Evolutionary conservation across 805 yeast species (phyloP).

Genomic region (Crinitomyces ghanaensis): DNA sequence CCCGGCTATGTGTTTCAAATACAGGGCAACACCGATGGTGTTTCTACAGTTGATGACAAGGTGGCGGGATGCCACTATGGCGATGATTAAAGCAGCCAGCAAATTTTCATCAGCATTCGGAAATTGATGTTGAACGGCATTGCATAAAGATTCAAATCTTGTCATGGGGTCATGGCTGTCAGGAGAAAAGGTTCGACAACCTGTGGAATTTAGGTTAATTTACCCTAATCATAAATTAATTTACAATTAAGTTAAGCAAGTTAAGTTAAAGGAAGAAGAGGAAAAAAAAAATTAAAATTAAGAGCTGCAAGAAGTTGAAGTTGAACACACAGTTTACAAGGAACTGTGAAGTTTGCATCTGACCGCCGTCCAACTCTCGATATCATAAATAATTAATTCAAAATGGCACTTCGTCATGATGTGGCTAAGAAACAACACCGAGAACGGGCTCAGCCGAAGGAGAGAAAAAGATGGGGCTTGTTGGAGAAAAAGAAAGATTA

Average conservation of each 20-base stretch:
- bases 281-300: conserved; percentile 2
- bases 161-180: no score
- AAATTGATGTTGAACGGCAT: conserved; percentile 2
- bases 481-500: conserved; percentile 89
- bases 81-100: conserved; percentile 10
- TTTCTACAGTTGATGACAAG: conserved; percentile 8
- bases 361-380: background rate
- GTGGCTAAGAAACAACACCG: conserved; percentile 94
- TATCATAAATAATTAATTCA: background rate
- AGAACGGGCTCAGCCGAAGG: conserved; percentile 80
- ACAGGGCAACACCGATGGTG: no score
- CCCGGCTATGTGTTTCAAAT: no score
- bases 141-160: conserved; percentile 11
- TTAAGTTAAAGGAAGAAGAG: background rate
- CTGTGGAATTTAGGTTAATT: background rate
- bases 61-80: conserved; percentile 5
- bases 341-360: background rate
- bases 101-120: conserved; percentile 10
- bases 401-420: conserved; percentile 39
- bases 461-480: conserved; percentile 66
- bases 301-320: background rate
- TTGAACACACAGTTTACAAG: background rate
- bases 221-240: background rate
- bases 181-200: no score
- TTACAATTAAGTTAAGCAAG: background rate